Percentiles rank a stretch among this genome's conserved stretches.
These are phyloP conservation scores for Eucalyptus globulus DNA, from an alignment of 345 rosid species.

Conservation along the genomic window DNA sequence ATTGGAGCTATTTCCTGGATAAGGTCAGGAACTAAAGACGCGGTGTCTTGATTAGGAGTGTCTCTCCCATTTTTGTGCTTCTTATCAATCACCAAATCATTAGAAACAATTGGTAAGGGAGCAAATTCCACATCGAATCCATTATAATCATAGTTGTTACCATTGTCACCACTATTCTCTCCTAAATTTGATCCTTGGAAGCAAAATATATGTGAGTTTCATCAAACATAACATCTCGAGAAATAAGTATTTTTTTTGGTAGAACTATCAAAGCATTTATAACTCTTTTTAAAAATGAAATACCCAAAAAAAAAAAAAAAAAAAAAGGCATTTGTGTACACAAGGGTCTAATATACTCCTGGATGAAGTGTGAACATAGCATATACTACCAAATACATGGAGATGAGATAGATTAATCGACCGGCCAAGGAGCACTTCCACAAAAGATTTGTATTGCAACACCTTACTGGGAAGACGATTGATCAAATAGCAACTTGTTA, in stretches of 20 bases:
- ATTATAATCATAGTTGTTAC: neutral
- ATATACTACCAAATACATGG: neutral
- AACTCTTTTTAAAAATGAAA: neutral
- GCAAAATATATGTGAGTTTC: neutral
- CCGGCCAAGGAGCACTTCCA: neutral
- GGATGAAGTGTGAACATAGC: neutral
- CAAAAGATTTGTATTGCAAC: neutral
- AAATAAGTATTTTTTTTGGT: neutral
- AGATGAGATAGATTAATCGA: neutral
- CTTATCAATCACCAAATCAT: neutral
- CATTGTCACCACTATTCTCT: neutral
- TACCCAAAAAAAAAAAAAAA: neutral
- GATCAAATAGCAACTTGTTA: neutral
- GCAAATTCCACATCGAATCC: neutral
- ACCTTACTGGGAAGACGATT: neutral
- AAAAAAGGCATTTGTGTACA: neutral
- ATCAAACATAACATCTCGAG: neutral
- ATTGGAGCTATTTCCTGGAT: neutral
- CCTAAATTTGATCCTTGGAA: neutral
- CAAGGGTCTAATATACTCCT: neutral
- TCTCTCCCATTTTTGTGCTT: neutral
- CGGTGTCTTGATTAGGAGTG: neutral
- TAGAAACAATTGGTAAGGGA: neutral
- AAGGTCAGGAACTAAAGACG: neutral
- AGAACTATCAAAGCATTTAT: neutral